Base-by-base conservation (phyloP, 2,329 filamentous ascomycete species). In the Ilyonectria sp. region DNA sequence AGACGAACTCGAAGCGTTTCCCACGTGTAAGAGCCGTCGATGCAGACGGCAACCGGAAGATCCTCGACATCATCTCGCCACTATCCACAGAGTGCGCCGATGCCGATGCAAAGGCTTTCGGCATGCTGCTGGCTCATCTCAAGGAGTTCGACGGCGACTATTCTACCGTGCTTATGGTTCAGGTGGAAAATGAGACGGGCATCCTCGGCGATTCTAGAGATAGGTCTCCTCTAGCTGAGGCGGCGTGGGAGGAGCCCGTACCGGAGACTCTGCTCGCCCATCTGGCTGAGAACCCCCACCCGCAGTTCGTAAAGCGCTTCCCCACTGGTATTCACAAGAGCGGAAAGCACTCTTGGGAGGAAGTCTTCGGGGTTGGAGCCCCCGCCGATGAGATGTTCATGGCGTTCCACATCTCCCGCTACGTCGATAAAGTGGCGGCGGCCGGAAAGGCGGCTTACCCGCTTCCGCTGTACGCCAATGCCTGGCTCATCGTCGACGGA, bases 101-200 rank as follows among this genome's bases (percentile, higher is more conserved):
- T 4, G 68, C 70, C 1, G 70, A 71, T n/a, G 68, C 65, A 4
- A 69, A 55, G 4, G 78, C 79, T 1, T 80, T 80, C 63, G 63
- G 65, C 0, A 62, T 49, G n/a, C 68, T 80, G 2, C 79, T 80
- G 76, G 44, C n/a, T 1, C 72, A 79, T 26, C 35, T 79, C 0
- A 81, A 81, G 40, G 76, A 82, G 8, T 61, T 86, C 6, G 84
- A 87, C 54, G 75, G 76, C 46, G 71, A 75, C 6, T 78, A 26
- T 29, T 46, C 77, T 1, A 87, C 84, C 0, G 84, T 87, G 1
- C 69, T 87, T 10, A 87, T 87, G 85, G 81, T 86, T 1, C 85
- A 87, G 67, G 85, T 87, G 4, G 84, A 87, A 73, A 87, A 87
- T 57, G 85, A 87, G 71, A 78, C 77, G 0, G 85, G 86, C 0